A percentile compares a stretch with the other conserved stretches of the same genome.
Conservation (phyloP, 2,329 filamentous ascomycete genomes). For the Akanthomyces uredinophilus region DNA sequence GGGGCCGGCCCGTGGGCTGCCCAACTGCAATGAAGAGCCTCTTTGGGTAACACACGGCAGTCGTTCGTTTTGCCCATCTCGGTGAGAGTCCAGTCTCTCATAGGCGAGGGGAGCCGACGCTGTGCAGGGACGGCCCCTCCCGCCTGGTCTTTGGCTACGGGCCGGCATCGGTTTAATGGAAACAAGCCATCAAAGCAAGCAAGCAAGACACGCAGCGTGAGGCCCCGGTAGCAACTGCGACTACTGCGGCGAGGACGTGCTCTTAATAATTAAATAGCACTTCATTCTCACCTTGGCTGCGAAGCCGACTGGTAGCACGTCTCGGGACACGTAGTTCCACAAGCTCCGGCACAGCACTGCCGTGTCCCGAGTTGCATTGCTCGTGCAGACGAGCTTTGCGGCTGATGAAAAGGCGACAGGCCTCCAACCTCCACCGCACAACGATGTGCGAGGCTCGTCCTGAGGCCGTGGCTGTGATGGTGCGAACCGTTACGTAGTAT, state of each 20-base stretch:
- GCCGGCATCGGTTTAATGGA: not conserved
- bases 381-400: not conserved
- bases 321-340: not conserved
- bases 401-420: not conserved
- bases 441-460: not conserved
- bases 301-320: not conserved
- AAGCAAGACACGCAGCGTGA: not conserved
- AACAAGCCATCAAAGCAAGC: not conserved
- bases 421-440: not conserved
- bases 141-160: not conserved
- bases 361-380: not conserved
- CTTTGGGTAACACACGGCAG: not conserved
- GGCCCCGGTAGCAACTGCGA: not conserved
- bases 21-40: not conserved
- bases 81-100: slow-evolving; percentile 7
- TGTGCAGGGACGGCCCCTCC: slow-evolving; percentile 8
- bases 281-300: not conserved
- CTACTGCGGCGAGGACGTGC: not conserved
- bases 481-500: slow-evolving; percentile 12
- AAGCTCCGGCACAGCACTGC: not conserved
- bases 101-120: slow-evolving; percentile 1
- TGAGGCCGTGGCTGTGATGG: not conserved
- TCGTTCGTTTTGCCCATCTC: slow-evolving; percentile 2
- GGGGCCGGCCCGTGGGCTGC: not conserved
- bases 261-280: not conserved